These are phyloP conservation scores for Poterioochromonas sp. DNA, from an alignment of 352 stramenopile genomes.

Conservation along the genomic window DNA sequence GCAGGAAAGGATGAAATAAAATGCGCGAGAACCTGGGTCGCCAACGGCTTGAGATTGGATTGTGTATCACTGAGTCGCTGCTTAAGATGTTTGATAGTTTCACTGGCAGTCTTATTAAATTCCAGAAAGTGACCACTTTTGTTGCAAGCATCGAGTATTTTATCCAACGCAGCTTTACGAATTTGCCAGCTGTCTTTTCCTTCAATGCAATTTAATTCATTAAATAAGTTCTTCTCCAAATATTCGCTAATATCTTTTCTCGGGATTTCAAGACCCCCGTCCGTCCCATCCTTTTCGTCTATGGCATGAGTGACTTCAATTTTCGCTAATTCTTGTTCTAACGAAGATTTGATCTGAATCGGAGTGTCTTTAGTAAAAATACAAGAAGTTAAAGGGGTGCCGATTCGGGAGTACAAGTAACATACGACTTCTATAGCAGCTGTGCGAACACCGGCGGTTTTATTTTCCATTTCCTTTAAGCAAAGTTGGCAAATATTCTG, in stretches of 20 bases:
- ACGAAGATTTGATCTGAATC: background rate
- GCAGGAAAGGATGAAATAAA: background rate
- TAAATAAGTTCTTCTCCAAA: background rate
- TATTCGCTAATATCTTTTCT: background rate
- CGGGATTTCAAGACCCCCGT: background rate
- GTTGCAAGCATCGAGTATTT: background rate
- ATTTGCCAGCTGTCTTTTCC: constrained; percentile 24
- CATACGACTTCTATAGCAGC: background rate
- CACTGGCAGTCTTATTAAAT: background rate
- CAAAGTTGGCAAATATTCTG: background rate
- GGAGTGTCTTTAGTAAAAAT: background rate
- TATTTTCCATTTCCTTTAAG: constrained; percentile 16
- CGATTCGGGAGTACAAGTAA: background rate
- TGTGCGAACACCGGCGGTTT: background rate
- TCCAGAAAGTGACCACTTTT: background rate
- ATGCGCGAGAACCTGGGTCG: background rate
- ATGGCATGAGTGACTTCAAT: background rate
- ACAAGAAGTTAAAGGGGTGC: background rate
- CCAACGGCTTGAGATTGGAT: constrained; percentile 5
- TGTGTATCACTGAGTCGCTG: constrained; percentile 6
- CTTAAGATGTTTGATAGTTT: constrained; percentile 4
- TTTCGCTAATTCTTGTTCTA: constrained; percentile 2
- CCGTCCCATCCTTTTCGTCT: background rate
- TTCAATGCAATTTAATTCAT: background rate
- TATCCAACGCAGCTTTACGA: constrained; percentile 9